phyloP scores from a whole-genome alignment of 306 rosid genomes.

The Casuarina cunninghamiana region DNA sequence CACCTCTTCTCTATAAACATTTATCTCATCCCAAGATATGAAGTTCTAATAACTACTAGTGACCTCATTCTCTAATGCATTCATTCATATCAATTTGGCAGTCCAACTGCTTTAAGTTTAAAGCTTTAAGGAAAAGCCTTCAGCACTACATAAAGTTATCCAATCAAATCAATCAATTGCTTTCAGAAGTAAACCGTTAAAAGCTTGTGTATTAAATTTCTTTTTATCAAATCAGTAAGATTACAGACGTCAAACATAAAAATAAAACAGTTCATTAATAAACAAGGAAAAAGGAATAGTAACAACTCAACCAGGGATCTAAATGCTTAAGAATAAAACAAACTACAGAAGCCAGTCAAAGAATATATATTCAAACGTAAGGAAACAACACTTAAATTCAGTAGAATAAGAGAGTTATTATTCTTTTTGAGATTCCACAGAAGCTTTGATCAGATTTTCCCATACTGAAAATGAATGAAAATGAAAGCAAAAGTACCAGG shows the following conservation, averaged over 20 bases:
- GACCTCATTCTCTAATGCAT: background rate
- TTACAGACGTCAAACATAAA: background rate
- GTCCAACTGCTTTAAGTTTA: background rate
- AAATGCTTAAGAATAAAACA: background rate
- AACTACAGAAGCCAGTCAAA: background rate
- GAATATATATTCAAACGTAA: background rate
- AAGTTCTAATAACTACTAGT: background rate
- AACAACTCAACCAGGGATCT: constrained; percentile 6
- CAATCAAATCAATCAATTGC: background rate
- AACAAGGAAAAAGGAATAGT: background rate
- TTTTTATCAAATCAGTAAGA: background rate
- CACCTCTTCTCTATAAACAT: background rate
- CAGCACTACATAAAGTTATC: background rate
- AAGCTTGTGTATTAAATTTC: background rate
- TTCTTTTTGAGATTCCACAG: constrained; percentile 2
- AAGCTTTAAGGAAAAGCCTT: constrained; percentile 7
- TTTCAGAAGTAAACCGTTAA: background rate
- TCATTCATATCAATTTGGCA: background rate
- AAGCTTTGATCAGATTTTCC: background rate
- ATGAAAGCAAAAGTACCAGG: background rate
- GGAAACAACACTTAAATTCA: constrained; percentile 3
- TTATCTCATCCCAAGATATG: background rate
- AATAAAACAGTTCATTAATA: background rate
- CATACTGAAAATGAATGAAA: background rate
- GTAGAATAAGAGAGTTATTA: background rate